phyloP scores from a whole-genome alignment of 257 asterid genomes.

The Cordia subcordata region DNA sequence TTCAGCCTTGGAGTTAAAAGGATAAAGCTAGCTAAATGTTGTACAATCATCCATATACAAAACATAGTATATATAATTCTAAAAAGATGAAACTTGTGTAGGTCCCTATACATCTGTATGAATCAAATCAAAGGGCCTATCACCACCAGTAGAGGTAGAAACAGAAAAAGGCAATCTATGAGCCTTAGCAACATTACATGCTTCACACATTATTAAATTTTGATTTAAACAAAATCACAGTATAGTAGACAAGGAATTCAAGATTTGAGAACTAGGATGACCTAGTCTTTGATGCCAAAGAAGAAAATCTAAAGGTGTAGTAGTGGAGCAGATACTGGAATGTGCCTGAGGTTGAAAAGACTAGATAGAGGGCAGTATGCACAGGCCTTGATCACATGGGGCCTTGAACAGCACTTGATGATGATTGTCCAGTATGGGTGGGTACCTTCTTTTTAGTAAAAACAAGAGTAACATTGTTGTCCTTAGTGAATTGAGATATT shows the following conservation, averaged over 20 bases:
- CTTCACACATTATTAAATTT: too few species aligned
- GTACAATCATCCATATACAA: slow-evolving; percentile 1
- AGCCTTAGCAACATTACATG: too few species aligned
- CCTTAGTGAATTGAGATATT: neutral
- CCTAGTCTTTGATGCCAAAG: too few species aligned
- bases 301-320: neutral
- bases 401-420: neutral
- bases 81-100: neutral
- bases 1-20: neutral
- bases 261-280: neutral
- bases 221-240: neutral
- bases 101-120: slow-evolving; percentile 2
- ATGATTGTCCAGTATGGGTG: too few species aligned
- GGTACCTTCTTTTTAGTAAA: too few species aligned
- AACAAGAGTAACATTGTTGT: neutral
- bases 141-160: neutral
- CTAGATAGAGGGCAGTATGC: neutral
- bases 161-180: too few species aligned
- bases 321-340: too few species aligned
- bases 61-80: neutral
- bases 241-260: too few species aligned
- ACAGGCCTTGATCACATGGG: neutral
- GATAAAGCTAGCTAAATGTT: neutral
- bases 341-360: too few species aligned
- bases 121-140: neutral